A percentile compares a stretch with the other conserved stretches of the same genome.
Conservation (phyloP, 2,329 filamentous ascomycete genomes). For the Ophiocordyceps robertsii region DNA sequence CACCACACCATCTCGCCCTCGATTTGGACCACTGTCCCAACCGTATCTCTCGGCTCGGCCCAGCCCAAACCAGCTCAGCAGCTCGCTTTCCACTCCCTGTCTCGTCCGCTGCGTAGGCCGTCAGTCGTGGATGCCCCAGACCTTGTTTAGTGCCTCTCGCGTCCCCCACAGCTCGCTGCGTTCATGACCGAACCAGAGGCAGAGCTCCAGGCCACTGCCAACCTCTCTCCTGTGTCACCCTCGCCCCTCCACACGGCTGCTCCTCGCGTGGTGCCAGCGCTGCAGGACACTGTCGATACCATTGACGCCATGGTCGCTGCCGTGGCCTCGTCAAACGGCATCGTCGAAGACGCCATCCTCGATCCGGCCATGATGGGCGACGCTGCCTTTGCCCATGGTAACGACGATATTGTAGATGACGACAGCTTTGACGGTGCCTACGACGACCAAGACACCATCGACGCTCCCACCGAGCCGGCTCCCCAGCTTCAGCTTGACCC, state of each 20-base stretch:
- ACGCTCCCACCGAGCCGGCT: constrained; percentile 12
- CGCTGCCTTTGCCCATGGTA: constrained; percentile 17
- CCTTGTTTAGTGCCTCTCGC: too few species aligned
- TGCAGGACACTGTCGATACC: constrained; percentile 38
- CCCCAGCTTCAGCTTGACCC: constrained; percentile 16
- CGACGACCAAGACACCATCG: constrained; percentile 17
- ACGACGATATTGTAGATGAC: constrained; percentile 27
- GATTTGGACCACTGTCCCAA: too few species aligned
- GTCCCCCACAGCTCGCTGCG: neutral
- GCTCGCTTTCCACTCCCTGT: too few species aligned
- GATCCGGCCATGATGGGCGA: constrained; percentile 16
- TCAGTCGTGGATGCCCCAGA: too few species aligned
- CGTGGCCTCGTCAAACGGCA: constrained; percentile 9
- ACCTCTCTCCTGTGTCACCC: constrained; percentile 38
- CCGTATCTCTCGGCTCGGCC: too few species aligned
- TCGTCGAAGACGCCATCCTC: constrained; percentile 14
- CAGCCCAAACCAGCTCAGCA: too few species aligned
- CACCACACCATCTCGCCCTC: too few species aligned
- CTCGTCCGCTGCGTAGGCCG: too few species aligned
- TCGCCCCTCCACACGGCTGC: constrained; percentile 32
- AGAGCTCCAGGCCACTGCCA: constrained; percentile 37
- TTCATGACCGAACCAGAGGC: constrained; percentile 34
- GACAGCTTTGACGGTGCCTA: constrained; percentile 36
- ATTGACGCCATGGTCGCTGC: constrained; percentile 32
- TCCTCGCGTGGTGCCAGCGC: constrained; percentile 31